A percentile compares a stretch with the other conserved stretches of the same genome.
Conservation (phyloP, 768 basidiomycete genomes). For the Kwoniella bestiolae region DNA sequence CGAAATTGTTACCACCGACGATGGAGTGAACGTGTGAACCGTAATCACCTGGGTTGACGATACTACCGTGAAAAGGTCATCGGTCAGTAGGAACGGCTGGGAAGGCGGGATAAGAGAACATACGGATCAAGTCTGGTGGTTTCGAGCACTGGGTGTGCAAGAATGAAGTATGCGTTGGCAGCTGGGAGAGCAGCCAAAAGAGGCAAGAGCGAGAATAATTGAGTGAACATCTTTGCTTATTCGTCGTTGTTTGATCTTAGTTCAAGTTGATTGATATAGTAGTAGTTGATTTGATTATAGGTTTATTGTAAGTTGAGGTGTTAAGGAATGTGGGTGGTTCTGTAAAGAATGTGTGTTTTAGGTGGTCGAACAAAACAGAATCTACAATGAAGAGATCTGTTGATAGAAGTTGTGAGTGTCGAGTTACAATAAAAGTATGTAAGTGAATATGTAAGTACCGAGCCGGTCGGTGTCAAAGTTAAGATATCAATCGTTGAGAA, state of each 20-base stretch:
- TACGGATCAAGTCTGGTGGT: slow-evolving; percentile 56
- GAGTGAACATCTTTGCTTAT: slow-evolving; percentile 25
- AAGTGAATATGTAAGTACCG: slow-evolving; percentile 7
- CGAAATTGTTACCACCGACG: slow-evolving; percentile 58
- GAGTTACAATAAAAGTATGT: background rate
- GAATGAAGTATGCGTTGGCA: slow-evolving; percentile 52
- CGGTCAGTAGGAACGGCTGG: slow-evolving; percentile 2
- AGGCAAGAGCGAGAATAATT: slow-evolving; percentile 30
- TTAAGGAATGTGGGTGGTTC: slow-evolving; percentile 21
- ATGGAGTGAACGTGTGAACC: slow-evolving; percentile 56
- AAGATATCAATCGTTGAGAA: slow-evolving; percentile 20
- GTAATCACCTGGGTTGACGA: slow-evolving; percentile 50
- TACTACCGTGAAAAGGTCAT: slow-evolving; percentile 20
- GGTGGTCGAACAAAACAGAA: slow-evolving; percentile 20
- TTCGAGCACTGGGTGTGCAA: slow-evolving; percentile 48
- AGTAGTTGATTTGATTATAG: slow-evolving; percentile 1
- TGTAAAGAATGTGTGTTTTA: slow-evolving; percentile 23
- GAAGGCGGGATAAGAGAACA: slow-evolving; percentile 18
- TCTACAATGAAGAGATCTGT: slow-evolving; percentile 16
- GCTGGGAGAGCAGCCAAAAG: slow-evolving; percentile 31
- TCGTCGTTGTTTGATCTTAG: slow-evolving; percentile 17
- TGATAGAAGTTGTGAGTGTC: slow-evolving; percentile 7
- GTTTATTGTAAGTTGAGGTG: too few species aligned
- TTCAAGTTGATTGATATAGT: slow-evolving; percentile 17
- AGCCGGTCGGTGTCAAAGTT: slow-evolving; percentile 27